Conservation (phyloP, 306 rosid species). For the Vigna hirtella region DNA sequence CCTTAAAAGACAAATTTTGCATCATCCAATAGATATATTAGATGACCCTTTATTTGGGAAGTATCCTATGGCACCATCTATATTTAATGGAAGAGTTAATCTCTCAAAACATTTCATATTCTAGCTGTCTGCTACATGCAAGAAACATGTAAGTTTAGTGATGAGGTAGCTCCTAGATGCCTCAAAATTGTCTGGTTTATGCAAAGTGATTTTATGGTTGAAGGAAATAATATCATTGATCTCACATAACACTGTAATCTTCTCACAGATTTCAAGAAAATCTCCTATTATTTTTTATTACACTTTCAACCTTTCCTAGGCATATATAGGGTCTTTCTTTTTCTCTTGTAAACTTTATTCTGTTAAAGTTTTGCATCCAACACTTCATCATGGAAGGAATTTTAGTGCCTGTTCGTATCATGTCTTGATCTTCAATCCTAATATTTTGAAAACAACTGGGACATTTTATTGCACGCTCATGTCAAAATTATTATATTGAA, state of each 20-base stretch:
- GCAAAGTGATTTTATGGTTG: background rate
- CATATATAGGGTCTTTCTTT: background rate
- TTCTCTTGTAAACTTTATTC: slow-evolving; percentile 5
- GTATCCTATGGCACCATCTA: background rate
- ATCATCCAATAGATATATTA: background rate
- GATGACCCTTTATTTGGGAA: background rate
- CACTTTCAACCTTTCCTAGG: background rate
- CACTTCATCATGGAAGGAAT: background rate
- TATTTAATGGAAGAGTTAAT: background rate
- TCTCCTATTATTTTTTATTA: background rate
- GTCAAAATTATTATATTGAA: too few relatives aligned
- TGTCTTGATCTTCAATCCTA: background rate
- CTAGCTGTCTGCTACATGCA: background rate
- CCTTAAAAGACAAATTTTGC: background rate
- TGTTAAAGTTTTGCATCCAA: slow-evolving; percentile 16
- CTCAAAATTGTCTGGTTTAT: background rate
- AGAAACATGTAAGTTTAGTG: background rate
- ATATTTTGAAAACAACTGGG: background rate
- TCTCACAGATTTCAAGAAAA: slow-evolving; percentile 3
- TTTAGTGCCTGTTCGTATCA: background rate
- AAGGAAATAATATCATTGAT: slow-evolving; percentile 6
- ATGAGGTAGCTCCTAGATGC: background rate
- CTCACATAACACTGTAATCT: background rate
- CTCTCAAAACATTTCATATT: background rate
- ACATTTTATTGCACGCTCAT: too few relatives aligned